These are phyloP conservation scores for Striga hermonthica DNA, from an alignment of 305 asterid genomes.

Conservation along the genomic window DNA sequence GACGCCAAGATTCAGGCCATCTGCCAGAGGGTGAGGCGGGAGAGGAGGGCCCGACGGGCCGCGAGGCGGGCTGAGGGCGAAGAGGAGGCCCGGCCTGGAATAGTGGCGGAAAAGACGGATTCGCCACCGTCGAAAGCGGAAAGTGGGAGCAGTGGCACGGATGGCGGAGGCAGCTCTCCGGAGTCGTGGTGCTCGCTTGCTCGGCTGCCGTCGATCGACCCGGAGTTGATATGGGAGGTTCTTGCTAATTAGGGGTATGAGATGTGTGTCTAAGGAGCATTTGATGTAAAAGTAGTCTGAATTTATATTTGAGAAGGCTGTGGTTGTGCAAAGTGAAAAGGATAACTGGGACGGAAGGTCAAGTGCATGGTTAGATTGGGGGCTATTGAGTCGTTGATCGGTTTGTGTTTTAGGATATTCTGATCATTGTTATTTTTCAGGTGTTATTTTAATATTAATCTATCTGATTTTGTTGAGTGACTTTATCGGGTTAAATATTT, in stretches of 20 bases:
- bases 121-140: conserved; percentile 30
- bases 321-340: too few relatives aligned
- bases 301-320: too few relatives aligned
- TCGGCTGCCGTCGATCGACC: conserved; percentile 73
- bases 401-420: too few relatives aligned
- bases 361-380: too few relatives aligned
- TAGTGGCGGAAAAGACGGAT: conserved; percentile 22
- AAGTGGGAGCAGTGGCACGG: conserved; percentile 41
- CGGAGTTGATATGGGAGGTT: conserved; percentile 81
- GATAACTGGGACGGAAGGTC: too few relatives aligned
- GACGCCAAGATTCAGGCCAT: conserved; percentile 75
- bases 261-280: too few relatives aligned
- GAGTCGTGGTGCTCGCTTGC: conserved; percentile 51
- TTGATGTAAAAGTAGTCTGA: too few relatives aligned
- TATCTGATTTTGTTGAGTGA: too few relatives aligned
- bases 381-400: too few relatives aligned
- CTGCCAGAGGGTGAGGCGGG: conserved; percentile 60
- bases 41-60: conserved; percentile 41
- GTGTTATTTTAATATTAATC: too few relatives aligned
- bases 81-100: background rate
- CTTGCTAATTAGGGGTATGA: conserved; percentile 42
- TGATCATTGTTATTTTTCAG: too few relatives aligned
- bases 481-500: too few relatives aligned
- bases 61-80: conserved; percentile 24
- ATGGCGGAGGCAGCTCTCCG: conserved; percentile 49